Percentiles rank a stretch among this genome's conserved stretches.
These are phyloP conservation scores for Bolboschoenoplectus hybrid DNA, from an alignment of 202 grass and related monocot genomes.

Conservation along the genomic window DNA sequence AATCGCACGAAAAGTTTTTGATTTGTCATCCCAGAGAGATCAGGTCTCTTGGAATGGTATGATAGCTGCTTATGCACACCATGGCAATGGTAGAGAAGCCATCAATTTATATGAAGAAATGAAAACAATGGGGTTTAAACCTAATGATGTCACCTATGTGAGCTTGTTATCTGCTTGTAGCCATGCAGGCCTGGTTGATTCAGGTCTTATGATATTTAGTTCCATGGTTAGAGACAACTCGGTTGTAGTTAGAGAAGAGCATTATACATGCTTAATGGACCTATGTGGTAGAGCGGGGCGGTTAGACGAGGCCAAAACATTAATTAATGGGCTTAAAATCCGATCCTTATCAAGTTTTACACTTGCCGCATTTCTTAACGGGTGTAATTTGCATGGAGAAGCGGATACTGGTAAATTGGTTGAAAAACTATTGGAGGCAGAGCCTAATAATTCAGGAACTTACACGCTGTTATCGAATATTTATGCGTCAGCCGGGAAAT, in stretches of 20 bases:
- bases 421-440: conserved; percentile 71
- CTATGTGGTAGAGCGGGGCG: conserved; percentile 73
- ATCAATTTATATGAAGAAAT: conserved; percentile 65
- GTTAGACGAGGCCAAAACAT: conserved; percentile 63
- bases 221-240: conserved; percentile 60
- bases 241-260: conserved; percentile 67
- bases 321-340: conserved; percentile 62
- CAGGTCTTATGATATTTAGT: conserved; percentile 72
- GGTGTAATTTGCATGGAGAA: conserved; percentile 71
- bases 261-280: conserved; percentile 81
- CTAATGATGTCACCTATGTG: conserved; percentile 86
- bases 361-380: conserved; percentile 74
- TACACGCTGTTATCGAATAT: conserved; percentile 77
- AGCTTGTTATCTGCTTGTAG: conserved; percentile 84
- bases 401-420: conserved; percentile 61
- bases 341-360: conserved; percentile 53
- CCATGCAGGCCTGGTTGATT: conserved; percentile 72
- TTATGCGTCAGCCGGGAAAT: conserved; percentile 85
- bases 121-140: conserved; percentile 60
- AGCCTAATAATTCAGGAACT: conserved; percentile 71
- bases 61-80: conserved; percentile 73
- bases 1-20: conserved; percentile 62
- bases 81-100: conserved; percentile 68
- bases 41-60: conserved; percentile 83
- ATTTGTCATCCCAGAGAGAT: conserved; percentile 61